Conservation (phyloP, 2,329 filamentous ascomycete genomes). For the Anthostomella pinea region DNA sequence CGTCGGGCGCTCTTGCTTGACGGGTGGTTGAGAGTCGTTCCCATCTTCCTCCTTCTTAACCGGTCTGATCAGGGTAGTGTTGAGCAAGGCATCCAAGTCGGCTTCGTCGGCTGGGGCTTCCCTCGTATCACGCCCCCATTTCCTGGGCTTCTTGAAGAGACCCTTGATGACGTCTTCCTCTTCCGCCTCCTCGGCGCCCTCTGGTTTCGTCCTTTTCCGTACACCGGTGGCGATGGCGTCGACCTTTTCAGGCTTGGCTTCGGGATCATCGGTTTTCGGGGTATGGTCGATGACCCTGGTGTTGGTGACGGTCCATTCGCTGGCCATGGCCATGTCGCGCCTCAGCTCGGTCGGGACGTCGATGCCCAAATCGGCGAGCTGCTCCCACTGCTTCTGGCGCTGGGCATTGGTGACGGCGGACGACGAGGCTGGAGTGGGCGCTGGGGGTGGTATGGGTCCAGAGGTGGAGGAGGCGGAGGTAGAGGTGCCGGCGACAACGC, state of each 20-base stretch:
- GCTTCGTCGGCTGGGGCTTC: constrained; percentile 46
- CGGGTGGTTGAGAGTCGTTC: not conserved
- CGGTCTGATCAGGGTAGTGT: constrained; percentile 30
- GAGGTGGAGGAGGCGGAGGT: constrained; percentile 29
- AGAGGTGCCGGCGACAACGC: constrained; percentile 57
- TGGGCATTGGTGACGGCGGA: constrained; percentile 57
- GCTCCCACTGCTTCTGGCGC: constrained; percentile 78
- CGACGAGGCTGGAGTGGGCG: constrained; percentile 37
- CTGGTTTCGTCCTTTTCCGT: constrained; percentile 50
- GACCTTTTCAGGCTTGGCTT: constrained; percentile 38
- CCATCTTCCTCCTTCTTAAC: constrained; percentile 29
- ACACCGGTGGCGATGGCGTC: constrained; percentile 54
- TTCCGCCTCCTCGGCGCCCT: constrained; percentile 51
- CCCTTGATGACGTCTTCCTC: constrained; percentile 57
- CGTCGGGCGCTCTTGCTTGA: constrained; percentile 27
- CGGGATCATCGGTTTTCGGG: constrained; percentile 36
- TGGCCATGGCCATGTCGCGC: constrained; percentile 79
- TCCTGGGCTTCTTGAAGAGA: constrained; percentile 57
- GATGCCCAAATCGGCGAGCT: constrained; percentile 84
- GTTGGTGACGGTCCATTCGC: constrained; percentile 78
- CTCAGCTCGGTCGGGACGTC: constrained; percentile 76
- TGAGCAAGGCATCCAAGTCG: constrained; percentile 62
- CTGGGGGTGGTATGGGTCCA: too few relatives aligned
- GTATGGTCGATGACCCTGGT: constrained; percentile 55
- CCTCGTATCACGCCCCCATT: constrained; percentile 54